These are phyloP conservation scores for Dothistroma septosporum DNA, from an alignment of 2,329 filamentous ascomycete species.

Conservation along the genomic window DNA sequence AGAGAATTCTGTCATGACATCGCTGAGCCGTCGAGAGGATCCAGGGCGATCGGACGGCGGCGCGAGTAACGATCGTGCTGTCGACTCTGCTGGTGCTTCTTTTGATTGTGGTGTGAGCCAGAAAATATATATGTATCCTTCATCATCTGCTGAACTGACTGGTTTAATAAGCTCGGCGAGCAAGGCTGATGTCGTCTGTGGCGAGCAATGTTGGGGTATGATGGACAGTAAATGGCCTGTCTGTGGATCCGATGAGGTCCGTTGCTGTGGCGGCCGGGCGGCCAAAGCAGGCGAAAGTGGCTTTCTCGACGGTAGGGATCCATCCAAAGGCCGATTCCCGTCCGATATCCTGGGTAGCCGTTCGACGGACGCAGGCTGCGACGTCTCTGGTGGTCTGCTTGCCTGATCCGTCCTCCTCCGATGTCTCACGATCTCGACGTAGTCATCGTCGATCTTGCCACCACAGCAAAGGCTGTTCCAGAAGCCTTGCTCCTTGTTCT, in stretches of 20 bases:
- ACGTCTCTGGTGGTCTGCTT: constrained; percentile 10
- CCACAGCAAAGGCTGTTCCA: constrained; percentile 44
- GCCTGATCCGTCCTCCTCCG: constrained; percentile 32
- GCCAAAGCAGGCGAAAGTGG: constrained; percentile 7
- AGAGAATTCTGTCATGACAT: constrained; percentile 36
- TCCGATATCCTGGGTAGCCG: constrained; percentile 8
- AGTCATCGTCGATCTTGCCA: constrained; percentile 39
- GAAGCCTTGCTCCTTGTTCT: constrained; percentile 38
- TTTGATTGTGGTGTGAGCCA: constrained; percentile 73
- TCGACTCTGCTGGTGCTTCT: constrained; percentile 47
- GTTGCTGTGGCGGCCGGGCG: constrained; percentile 12
- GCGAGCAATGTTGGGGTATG: constrained; percentile 64
- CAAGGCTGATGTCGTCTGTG: constrained; percentile 65
- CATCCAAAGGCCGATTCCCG: not conserved
- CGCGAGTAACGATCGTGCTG: constrained; percentile 34
- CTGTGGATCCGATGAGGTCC: constrained; percentile 25
- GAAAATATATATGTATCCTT: constrained; percentile 98
- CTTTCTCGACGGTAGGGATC: constrained; percentile 12
- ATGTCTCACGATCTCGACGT: constrained; percentile 43
- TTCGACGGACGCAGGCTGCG: constrained; percentile 5
- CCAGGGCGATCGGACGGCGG: constrained; percentile 17
- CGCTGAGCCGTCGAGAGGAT: constrained; percentile 27
- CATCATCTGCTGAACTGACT: constrained; percentile 68
- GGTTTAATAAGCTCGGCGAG: constrained; percentile 73
- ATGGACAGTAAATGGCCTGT: constrained; percentile 53